These are phyloP conservation scores for Mucuna pruriens DNA, from an alignment of 306 rosid species.

Conservation along the genomic window DNA sequence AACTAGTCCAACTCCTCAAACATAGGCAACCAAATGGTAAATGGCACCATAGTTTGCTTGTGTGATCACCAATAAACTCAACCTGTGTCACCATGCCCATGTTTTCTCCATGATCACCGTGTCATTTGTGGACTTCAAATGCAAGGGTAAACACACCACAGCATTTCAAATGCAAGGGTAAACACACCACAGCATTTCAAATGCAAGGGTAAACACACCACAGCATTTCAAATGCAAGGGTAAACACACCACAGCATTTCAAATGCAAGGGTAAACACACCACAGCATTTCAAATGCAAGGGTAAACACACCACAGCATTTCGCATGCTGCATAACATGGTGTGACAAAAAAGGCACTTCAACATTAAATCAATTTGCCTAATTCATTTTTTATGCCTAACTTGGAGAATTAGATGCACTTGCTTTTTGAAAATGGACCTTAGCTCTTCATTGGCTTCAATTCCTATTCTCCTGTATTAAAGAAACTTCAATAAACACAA, in stretches of 20 bases:
- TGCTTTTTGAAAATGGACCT: slow-evolving; percentile 85
- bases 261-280: not conserved
- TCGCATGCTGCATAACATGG: slow-evolving; percentile 41
- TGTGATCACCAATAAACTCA: slow-evolving; percentile 30
- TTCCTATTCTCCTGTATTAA: slow-evolving; percentile 85
- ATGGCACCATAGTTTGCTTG: slow-evolving; percentile 20
- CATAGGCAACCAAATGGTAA: slow-evolving; percentile 19
- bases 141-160: slow-evolving; percentile 6
- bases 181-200: not conserved
- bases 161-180: not conserved
- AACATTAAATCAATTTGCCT: slow-evolving; percentile 8
- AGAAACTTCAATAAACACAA: slow-evolving; percentile 21
- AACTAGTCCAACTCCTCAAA: slow-evolving; percentile 9
- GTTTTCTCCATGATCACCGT: slow-evolving; percentile 21
- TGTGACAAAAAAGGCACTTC: slow-evolving; percentile 35
- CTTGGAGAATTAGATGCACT: slow-evolving; percentile 93
- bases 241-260: not conserved
- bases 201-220: slow-evolving; percentile 11
- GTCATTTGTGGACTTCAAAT: slow-evolving; percentile 13
- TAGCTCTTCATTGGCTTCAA: slow-evolving; percentile 95
- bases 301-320: too few species aligned
- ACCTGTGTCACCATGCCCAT: slow-evolving; percentile 26
- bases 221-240: not conserved
- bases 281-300: too few species aligned
- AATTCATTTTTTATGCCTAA: slow-evolving; percentile 60